Evolutionary conservation across 2,329 filamentous ascomycete genomes (phyloP).

Genomic region (Escovopsis weberi): DNA sequence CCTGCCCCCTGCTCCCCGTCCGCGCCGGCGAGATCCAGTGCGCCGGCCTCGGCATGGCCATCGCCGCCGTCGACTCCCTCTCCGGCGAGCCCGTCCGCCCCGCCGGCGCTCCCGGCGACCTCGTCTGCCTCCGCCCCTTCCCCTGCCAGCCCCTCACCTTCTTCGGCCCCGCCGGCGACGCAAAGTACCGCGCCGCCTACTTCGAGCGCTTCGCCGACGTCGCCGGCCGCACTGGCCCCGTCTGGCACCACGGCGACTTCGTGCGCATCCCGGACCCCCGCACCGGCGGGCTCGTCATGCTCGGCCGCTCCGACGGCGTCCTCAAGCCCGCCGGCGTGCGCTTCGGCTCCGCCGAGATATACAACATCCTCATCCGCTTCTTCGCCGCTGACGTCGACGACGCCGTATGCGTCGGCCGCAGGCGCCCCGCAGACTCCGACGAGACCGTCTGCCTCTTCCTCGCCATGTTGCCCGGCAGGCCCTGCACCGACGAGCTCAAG

Average conservation of each 20-base stretch:
- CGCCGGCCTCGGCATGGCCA: conserved; percentile 66
- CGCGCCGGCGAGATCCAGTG: conserved; percentile 63
- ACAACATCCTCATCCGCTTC: conserved; percentile 78
- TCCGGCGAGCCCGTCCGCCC: conserved; percentile 36
- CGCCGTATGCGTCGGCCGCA: conserved; percentile 69
- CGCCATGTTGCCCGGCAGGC: conserved; percentile 48
- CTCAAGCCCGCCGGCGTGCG: conserved; percentile 84
- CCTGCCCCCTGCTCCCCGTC: conserved; percentile 62
- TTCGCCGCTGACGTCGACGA: conserved; percentile 71
- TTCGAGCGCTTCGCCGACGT: conserved; percentile 62
- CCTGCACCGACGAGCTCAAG: conserved; percentile 46
- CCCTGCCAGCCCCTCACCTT: conserved; percentile 85
- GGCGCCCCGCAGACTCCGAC: conserved; percentile 52
- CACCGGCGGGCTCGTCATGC: conserved; percentile 74
- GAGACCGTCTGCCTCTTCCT: conserved; percentile 84
- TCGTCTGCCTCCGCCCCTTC: conserved; percentile 77
- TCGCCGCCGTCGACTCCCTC: conserved; percentile 43
- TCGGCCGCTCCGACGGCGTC: conserved; percentile 83
- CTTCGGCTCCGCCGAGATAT: conserved; percentile 91
- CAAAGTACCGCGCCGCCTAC: conserved; percentile 73
- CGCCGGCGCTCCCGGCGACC: conserved; percentile 62
- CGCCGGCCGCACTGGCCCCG: conserved; percentile 23
- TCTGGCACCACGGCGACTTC: conserved; percentile 96
- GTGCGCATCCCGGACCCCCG: conserved; percentile 49
- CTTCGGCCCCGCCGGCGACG: conserved; percentile 50